Conservation (phyloP, 2,329 filamentous ascomycete species). For the Colletotrichum phormii region DNA sequence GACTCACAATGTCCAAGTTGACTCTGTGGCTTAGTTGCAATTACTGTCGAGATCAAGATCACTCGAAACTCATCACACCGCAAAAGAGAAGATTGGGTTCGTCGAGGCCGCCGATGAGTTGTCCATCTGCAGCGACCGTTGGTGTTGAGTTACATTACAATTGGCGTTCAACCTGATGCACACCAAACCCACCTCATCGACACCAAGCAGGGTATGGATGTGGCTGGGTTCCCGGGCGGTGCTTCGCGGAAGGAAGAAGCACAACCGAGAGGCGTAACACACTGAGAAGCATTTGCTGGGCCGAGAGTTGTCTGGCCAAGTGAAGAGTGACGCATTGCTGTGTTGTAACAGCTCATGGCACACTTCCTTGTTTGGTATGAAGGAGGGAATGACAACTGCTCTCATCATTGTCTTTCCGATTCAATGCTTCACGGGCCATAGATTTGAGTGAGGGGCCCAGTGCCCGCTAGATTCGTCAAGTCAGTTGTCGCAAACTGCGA, state of each 20-base stretch:
- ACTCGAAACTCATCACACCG: not conserved
- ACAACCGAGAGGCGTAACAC: not conserved
- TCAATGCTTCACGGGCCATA: not conserved
- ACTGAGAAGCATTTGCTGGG: not conserved
- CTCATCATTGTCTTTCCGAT: not conserved
- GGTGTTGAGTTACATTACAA: not conserved
- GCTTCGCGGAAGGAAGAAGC: not conserved
- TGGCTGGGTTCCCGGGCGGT: constrained; percentile 13
- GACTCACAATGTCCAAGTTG: not conserved
- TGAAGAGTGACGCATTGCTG: not conserved
- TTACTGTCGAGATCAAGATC: not conserved
- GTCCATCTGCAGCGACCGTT: not conserved
- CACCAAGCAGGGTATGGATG: not conserved
- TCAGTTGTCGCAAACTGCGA: not conserved
- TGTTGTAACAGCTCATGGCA: not conserved
- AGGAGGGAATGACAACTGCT: not conserved
- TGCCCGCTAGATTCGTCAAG: not conserved
- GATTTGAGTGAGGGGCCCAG: not conserved
- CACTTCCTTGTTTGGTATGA: not conserved
- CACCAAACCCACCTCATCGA: not conserved
- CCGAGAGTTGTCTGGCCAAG: not conserved
- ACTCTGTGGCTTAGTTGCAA: not conserved
- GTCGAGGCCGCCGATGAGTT: constrained; percentile 3
- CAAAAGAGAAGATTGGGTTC: not conserved
- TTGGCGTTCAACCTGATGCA: not conserved